Conservation (phyloP, 805 yeast genomes). For the Grigorovia transvaalensis region DNA sequence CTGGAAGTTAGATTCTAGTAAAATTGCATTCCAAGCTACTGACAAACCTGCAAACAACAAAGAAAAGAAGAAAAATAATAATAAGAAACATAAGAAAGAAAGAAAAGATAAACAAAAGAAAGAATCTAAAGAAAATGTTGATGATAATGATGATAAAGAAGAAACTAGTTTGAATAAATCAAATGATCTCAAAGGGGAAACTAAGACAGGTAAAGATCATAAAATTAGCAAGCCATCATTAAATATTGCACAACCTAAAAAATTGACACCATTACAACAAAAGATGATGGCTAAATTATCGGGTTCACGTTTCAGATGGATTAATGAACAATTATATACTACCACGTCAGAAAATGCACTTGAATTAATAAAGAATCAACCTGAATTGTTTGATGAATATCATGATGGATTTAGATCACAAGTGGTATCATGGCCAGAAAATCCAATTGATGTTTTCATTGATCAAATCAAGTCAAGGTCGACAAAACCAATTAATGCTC, state of each 20-base stretch:
- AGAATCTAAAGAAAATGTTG: conserved; percentile 3
- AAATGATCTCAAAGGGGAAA: conserved; percentile 1
- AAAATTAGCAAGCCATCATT: conserved; percentile 8
- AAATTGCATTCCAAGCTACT: conserved; percentile 40
- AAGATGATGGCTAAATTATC: conserved; percentile 92
- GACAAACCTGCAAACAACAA: conserved; percentile 7
- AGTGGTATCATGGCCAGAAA: conserved; percentile 96
- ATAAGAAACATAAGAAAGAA: conserved; percentile 4
- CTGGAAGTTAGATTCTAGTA: conserved; percentile 55
- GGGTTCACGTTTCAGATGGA: conserved; percentile 96
- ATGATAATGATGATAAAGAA: conserved; percentile 7
- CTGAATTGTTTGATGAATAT: conserved; percentile 83
- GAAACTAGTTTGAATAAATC: conserved; percentile 7
- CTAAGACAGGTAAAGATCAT: conserved; percentile 4
- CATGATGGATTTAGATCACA: conserved; percentile 93
- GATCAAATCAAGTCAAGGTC: conserved; percentile 53
- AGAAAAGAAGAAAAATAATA: conserved; percentile 19
- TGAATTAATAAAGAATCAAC: conserved; percentile 63
- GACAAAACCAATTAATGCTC: conserved; percentile 71
- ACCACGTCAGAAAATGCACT: conserved; percentile 70
- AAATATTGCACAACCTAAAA: conserved; percentile 18
- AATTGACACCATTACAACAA: conserved; percentile 76
- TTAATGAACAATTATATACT: conserved; percentile 93
- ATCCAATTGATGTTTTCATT: conserved; percentile 89
- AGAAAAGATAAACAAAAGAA: conserved; percentile 12